Conservation (phyloP, 768 basidiomycete genomes). For the Suillus brevipes region DNA sequence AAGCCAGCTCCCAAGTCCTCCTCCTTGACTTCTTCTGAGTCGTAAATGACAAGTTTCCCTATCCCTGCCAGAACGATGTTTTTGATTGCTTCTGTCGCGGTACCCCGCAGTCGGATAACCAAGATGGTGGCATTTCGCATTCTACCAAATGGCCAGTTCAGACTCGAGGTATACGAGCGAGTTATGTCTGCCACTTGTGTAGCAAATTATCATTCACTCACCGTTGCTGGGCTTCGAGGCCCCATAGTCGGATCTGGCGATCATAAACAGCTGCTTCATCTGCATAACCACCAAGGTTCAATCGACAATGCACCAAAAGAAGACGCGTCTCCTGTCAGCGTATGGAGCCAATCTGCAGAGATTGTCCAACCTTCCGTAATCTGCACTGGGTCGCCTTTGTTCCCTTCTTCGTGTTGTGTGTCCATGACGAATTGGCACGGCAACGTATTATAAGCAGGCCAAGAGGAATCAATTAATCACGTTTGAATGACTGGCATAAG, state of each 20-base stretch:
- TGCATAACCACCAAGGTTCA: slow-evolving; percentile 18
- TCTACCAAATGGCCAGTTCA: slow-evolving; percentile 40
- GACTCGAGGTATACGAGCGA: slow-evolving; percentile 14
- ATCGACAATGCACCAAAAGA: slow-evolving; percentile 2
- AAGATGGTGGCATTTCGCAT: slow-evolving; percentile 94
- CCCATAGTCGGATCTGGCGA: slow-evolving; percentile 97
- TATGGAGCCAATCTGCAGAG: neutral
- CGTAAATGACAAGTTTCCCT: slow-evolving; percentile 83
- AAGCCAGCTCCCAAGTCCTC: slow-evolving; percentile 93
- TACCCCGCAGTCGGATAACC: slow-evolving; percentile 73
- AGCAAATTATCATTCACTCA: slow-evolving; percentile 32
- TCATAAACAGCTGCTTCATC: slow-evolving; percentile 88
- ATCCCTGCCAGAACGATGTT: slow-evolving; percentile 98
- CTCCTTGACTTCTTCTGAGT: slow-evolving; percentile 69
- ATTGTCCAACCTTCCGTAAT: slow-evolving; percentile 65
- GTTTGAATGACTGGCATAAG: neutral
- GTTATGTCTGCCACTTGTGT: neutral
- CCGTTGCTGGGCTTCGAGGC: slow-evolving; percentile 96
- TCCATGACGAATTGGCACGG: slow-evolving; percentile 18
- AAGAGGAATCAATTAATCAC: neutral
- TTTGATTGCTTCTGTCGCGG: slow-evolving; percentile 93
- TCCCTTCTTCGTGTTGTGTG: slow-evolving; percentile 27
- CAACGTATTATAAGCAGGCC: neutral
- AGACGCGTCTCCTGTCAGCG: slow-evolving; percentile 8
- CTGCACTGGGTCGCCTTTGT: slow-evolving; percentile 41